A percentile compares a stretch with the other conserved stretches of the same genome.
These are phyloP conservation scores for Cutaneotrichosporon mucoides DNA, from an alignment of 1,284 basidiomycete genomes.

Conservation along the genomic window DNA sequence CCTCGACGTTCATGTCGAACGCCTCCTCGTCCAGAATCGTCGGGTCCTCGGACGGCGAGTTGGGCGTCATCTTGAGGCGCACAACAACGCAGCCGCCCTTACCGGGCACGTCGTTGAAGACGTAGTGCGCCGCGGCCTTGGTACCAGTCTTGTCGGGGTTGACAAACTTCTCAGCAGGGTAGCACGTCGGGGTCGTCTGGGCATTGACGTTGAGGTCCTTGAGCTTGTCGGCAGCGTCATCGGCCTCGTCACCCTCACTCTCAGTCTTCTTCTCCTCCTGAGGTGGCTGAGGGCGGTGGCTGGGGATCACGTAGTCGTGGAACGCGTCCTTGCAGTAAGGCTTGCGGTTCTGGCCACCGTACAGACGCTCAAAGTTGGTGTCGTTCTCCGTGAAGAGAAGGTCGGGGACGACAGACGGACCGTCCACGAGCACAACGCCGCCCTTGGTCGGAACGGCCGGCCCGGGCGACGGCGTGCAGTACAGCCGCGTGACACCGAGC, in stretches of 20 bases:
- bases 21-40: slow-evolving; percentile 80
- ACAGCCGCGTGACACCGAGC: slow-evolving; percentile 72
- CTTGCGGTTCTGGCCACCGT: slow-evolving; percentile 76
- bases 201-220: slow-evolving; percentile 58
- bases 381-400: slow-evolving; percentile 94
- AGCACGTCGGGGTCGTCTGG: slow-evolving; percentile 52
- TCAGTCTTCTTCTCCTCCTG: slow-evolving; percentile 22
- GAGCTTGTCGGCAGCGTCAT: slow-evolving; percentile 15
- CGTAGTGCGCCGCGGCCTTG: slow-evolving; percentile 88
- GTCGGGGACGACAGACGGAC: slow-evolving; percentile 67
- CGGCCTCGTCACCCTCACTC: slow-evolving; percentile 35
- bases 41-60: slow-evolving; percentile 66
- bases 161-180: slow-evolving; percentile 56
- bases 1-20: slow-evolving; percentile 86
- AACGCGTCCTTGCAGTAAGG: slow-evolving; percentile 96
- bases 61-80: slow-evolving; percentile 83
- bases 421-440: slow-evolving; percentile 59
- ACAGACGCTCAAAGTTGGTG: slow-evolving; percentile 89
- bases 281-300: slow-evolving; percentile 62
- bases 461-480: slow-evolving; percentile 86
- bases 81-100: slow-evolving; percentile 93
- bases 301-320: slow-evolving; percentile 89
- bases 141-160: slow-evolving; percentile 86
- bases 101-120: slow-evolving; percentile 79
- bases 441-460: slow-evolving; percentile 68